phyloP scores from a whole-genome alignment of 1,139 yeast species.

The Yamadazyma kanchanaburiensis region DNA sequence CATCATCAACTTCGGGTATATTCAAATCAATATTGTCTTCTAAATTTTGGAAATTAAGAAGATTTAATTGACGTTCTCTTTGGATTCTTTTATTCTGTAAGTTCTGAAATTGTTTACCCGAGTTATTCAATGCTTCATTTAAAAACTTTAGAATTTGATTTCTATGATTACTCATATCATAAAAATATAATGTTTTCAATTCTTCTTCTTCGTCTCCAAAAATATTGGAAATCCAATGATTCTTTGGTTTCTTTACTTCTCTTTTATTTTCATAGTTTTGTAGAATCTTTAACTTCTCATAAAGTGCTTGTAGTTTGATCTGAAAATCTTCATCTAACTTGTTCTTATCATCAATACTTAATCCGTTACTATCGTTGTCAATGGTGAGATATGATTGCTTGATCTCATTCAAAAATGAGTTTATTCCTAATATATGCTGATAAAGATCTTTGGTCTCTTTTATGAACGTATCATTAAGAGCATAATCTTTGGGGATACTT shows the following conservation, averaged over 20 bases:
- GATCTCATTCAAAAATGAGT: slow-evolving; percentile 35
- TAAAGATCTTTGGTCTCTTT: slow-evolving; percentile 49
- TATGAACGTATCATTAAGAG: slow-evolving; percentile 47
- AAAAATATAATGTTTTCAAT: slow-evolving; percentile 23
- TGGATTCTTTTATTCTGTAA: slow-evolving; percentile 41
- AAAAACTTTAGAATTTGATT: slow-evolving; percentile 39
- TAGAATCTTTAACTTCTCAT: slow-evolving; percentile 46
- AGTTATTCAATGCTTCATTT: slow-evolving; percentile 29
- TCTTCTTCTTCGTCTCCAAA: slow-evolving; percentile 31
- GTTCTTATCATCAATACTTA: slow-evolving; percentile 45
- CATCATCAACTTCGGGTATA: slow-evolving; percentile 4
- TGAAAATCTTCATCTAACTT: slow-evolving; percentile 55
- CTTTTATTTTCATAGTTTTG: slow-evolving; percentile 53
- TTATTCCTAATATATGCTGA: slow-evolving; percentile 34
- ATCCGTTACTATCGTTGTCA: slow-evolving; percentile 16
- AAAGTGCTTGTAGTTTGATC: slow-evolving; percentile 46
- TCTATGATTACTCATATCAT: slow-evolving; percentile 27
- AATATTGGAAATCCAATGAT: slow-evolving; percentile 20
- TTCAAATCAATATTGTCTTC: slow-evolving; percentile 25
- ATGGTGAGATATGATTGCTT: slow-evolving; percentile 44
- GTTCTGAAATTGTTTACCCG: slow-evolving; percentile 33
- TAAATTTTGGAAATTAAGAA: slow-evolving; percentile 42
- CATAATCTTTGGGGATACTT: slow-evolving; percentile 9
- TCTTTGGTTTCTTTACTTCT: slow-evolving; percentile 12
- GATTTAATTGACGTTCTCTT: slow-evolving; percentile 39